Base-by-base conservation (phyloP, 1,139 yeast genomes). In the Sugiyamaella grinbergsii region DNA sequence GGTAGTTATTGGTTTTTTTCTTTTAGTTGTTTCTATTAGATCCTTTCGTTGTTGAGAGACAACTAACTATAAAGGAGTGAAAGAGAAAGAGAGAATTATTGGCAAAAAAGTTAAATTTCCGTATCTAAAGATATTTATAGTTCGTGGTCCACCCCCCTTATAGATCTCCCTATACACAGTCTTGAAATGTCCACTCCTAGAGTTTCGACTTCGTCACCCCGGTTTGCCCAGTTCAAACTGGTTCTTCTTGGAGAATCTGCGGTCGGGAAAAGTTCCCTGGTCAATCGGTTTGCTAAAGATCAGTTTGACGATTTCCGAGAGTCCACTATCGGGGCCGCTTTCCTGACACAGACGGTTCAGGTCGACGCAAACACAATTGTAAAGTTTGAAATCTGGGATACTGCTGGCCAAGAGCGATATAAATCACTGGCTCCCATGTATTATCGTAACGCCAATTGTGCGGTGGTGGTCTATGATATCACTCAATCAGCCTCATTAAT, bases 301-400 rank as follows among this genome's bases (percentile, higher is more conserved):
- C 87, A 95, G 26, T 94, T 93, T 68, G 96, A 91, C 63, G 96
- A 90, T 64, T 80, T 86, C 71, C 79, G 97, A 61, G 98, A 93
- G 70, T 87, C 96, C 20, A 93, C 98, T 5, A 93, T 93, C 55
- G 98, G 98, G 13, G 98, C 98, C 2, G 98, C 98, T 2, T 93
- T 93, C 67, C 75, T 93, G 53, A 91, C 98, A 13, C 98, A 93
- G 66, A 83, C 95, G 5, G 83, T 93, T 50, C 83, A 76, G 50
- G 66, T 86, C 67, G 75, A 83, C 69, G 73, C 82, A 18, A 71
- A 72, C 49, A 78, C 82, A 1, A 71, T 75, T 1, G 71, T 74
- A 50, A 71, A 73, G 55, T 74, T 74, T 53, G 78, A 74, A 55
- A 74, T 74, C 43, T 74, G 78, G 77, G 96, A 89, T 66, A 89